phyloP scores from a whole-genome alignment of 192 early-diverging fungal species.

The Entomortierella parvispora region DNA sequence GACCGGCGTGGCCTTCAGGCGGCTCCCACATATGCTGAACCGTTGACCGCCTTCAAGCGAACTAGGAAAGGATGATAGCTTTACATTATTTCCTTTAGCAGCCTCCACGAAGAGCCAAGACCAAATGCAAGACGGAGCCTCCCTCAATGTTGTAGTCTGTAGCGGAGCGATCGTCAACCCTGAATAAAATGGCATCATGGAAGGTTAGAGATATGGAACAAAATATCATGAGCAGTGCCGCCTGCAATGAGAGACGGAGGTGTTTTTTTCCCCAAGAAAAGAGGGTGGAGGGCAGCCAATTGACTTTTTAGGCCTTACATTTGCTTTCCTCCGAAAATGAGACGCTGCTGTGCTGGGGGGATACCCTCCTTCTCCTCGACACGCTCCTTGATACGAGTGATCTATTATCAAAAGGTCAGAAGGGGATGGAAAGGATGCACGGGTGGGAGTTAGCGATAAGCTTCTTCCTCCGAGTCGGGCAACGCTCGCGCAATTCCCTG shows the following conservation, averaged over 20 bases:
- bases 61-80: no score
- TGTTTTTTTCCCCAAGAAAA: conserved; percentile 1
- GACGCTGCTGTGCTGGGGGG: conserved; percentile 93
- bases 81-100: no score
- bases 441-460: no score
- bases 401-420: no score
- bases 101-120: conserved; percentile 95
- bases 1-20: no score
- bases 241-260: not conserved
- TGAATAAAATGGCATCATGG: conserved; percentile 31
- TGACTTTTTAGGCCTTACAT: conserved; percentile 65
- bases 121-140: conserved; percentile 91
- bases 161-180: conserved; percentile 82
- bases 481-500: no score
- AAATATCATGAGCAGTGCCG: not conserved
- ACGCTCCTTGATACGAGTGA: conserved; percentile 89
- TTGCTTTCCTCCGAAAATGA: conserved; percentile 96
- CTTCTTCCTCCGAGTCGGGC: no score
- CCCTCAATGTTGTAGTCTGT: conserved; percentile 76
- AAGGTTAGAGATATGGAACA: not conserved
- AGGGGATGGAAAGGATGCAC: no score
- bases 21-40: no score
- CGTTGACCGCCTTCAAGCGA: no score
- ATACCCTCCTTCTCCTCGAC: conserved; percentile 98
- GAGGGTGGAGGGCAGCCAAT: not conserved